phyloP scores from a whole-genome alignment of 352 stramenopile genomes.

The Hyaloperonospora brassicae region DNA sequence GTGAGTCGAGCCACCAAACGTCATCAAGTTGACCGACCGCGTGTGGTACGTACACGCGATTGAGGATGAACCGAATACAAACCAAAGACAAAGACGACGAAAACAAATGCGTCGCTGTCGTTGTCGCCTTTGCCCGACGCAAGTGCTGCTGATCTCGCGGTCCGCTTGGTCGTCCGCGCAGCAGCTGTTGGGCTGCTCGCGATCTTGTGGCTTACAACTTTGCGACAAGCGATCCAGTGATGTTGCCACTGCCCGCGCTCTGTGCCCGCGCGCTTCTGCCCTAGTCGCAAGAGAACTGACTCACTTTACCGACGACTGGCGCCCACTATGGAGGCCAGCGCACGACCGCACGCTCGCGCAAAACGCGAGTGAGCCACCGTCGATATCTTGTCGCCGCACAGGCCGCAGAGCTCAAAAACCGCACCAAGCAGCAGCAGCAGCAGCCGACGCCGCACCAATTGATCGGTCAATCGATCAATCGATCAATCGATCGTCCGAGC shows the following conservation, averaged over 20 bases:
- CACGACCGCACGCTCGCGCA: conserved; percentile 12
- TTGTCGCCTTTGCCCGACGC: background rate
- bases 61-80: conserved; percentile 31
- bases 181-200: conserved; percentile 14
- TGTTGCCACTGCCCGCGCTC: conserved; percentile 18
- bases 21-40: conserved; percentile 7
- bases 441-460: conserved; percentile 16
- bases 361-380: conserved; percentile 15
- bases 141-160: background rate
- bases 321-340: conserved; percentile 18
- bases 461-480: too few relatives aligned
- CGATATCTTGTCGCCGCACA: conserved; percentile 29
- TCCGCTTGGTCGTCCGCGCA: background rate
- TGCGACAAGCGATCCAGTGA: conserved; percentile 25
- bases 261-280: conserved; percentile 21
- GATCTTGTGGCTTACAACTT: conserved; percentile 23
- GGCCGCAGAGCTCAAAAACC: conserved; percentile 23
- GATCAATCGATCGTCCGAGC: too few relatives aligned
- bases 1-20: conserved; percentile 14
- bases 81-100: too few relatives aligned
- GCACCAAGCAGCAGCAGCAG: conserved; percentile 23
- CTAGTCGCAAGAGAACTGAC: conserved; percentile 30
- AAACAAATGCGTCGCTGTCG: too few relatives aligned
- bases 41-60: conserved; percentile 18
- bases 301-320: conserved; percentile 19